Evolutionary conservation across 257 asterid genomes (phyloP).

Genomic region (Craterostigma plantagineum): DNA sequence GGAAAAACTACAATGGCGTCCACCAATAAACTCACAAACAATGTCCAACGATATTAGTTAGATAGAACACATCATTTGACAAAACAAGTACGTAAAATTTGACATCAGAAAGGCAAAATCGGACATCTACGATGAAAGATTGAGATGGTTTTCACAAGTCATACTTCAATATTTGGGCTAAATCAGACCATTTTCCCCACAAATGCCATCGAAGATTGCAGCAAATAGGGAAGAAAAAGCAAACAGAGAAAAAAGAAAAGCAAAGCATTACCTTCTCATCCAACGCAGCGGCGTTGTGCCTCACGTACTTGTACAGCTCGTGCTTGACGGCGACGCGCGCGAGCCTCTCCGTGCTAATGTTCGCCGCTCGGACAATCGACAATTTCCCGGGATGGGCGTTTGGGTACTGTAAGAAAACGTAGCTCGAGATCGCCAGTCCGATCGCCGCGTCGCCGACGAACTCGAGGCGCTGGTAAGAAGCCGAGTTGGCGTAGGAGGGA

Average conservation of each 20-base stretch:
- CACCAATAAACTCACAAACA: too few relatives aligned
- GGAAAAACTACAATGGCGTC: too few relatives aligned
- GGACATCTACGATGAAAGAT: too few relatives aligned
- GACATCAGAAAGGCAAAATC: too few relatives aligned
- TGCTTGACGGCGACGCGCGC: constrained; percentile 65
- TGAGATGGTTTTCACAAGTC: too few relatives aligned
- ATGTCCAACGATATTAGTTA: too few relatives aligned
- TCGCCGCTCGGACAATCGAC: constrained; percentile 54
- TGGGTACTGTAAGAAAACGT: constrained; percentile 32
- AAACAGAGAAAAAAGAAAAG: too few relatives aligned
- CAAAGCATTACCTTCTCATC: constrained; percentile 24
- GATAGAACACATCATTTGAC: too few relatives aligned
- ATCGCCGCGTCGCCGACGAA: constrained; percentile 66
- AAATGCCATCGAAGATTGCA: neutral
- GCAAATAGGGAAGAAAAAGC: neutral
- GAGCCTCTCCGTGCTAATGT: constrained; percentile 67
- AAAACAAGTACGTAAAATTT: too few relatives aligned
- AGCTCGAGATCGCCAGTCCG: constrained; percentile 38
- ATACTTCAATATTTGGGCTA: too few relatives aligned
- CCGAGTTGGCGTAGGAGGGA: constrained; percentile 36
- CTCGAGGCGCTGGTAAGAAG: constrained; percentile 74
- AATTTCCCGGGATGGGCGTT: constrained; percentile 47
- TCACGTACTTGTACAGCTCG: constrained; percentile 32
- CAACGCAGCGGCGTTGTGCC: constrained; percentile 37
- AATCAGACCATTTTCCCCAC: too few relatives aligned